Evolutionary conservation across 495 filamentous ascomycete species (phyloP).

Genomic region (Mytilinidion resinicola): DNA sequence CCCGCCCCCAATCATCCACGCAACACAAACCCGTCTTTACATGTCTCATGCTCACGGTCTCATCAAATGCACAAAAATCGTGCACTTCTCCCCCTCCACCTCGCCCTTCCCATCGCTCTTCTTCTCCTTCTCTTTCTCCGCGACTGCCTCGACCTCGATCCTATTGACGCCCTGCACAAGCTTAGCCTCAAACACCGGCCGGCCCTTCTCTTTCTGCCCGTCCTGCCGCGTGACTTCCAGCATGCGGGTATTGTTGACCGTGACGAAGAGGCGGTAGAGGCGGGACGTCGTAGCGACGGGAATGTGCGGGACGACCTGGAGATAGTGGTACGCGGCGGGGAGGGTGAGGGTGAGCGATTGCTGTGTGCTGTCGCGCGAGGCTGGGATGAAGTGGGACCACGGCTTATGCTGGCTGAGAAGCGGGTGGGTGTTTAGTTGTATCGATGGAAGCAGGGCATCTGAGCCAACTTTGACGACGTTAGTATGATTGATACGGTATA

Average conservation of each 20-base stretch:
- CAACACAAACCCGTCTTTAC: no score
- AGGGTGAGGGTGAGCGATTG: conserved; percentile 63
- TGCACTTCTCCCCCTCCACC: conserved; percentile 38
- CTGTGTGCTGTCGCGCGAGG: conserved; percentile 54
- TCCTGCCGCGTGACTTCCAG: conserved; percentile 24
- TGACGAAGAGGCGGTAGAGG: conserved; percentile 59
- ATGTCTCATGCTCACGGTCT: conserved; percentile 5
- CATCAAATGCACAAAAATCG: conserved; percentile 36
- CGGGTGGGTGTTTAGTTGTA: conserved; percentile 57
- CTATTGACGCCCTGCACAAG: conserved; percentile 34
- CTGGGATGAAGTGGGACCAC: conserved; percentile 53
- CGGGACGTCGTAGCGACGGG: conserved; percentile 50
- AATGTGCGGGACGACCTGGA: conserved; percentile 60
- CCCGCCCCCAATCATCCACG: no score
- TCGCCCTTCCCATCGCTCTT: conserved; percentile 19
- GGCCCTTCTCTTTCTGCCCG: conserved; percentile 24
- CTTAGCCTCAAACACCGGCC: conserved; percentile 35
- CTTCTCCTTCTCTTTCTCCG: conserved; percentile 20
- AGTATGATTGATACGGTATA: conserved; percentile 8
- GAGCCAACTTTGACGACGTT: conserved; percentile 17
- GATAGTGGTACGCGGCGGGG: conserved; percentile 53
- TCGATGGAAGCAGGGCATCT: conserved; percentile 35
- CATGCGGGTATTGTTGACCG: conserved; percentile 37
- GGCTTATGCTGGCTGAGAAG: conserved; percentile 42
- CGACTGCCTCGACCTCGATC: conserved; percentile 37